Evolutionary conservation across 2,329 filamentous ascomycete genomes (phyloP).

Genomic region (Colletotrichum horii): DNA sequence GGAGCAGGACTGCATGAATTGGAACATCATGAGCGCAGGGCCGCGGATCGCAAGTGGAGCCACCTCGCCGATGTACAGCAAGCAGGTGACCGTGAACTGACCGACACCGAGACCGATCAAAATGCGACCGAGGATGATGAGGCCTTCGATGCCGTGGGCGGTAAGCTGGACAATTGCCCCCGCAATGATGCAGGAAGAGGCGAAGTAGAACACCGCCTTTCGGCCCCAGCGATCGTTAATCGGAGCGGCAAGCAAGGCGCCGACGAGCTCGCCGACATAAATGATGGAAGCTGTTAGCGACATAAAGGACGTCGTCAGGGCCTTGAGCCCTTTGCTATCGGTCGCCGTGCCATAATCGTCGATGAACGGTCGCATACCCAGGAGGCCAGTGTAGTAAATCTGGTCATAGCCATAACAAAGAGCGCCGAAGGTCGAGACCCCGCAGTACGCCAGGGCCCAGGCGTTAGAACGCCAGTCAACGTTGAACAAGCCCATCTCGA

Average conservation of each 20-base stretch:
- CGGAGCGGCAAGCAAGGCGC: conserved; percentile 36
- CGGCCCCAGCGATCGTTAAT: conserved; percentile 41
- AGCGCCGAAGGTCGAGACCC: conserved; percentile 27
- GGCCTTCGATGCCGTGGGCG: conserved; percentile 1
- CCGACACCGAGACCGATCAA: conserved; percentile 26
- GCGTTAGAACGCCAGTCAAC: conserved; percentile 19
- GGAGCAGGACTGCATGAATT: conserved; percentile 35
- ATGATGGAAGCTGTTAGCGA: conserved; percentile 41
- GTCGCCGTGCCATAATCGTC: conserved; percentile 27
- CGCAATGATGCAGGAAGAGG: conserved; percentile 32
- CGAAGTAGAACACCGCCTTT: conserved; percentile 36
- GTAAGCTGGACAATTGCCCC: neutral
- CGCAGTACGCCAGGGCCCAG: conserved; percentile 35
- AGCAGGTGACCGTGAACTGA: conserved; percentile 26
- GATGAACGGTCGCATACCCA: conserved; percentile 27
- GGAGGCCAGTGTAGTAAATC: conserved; percentile 27
- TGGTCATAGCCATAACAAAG: conserved; percentile 25
- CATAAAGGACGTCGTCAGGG: conserved; percentile 29
- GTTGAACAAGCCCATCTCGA: conserved; percentile 14
- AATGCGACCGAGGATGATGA: conserved; percentile 25
- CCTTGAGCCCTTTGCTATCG: conserved; percentile 23
- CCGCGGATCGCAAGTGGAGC: conserved; percentile 30
- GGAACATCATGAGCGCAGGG: conserved; percentile 35
- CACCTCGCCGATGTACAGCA: conserved; percentile 30
- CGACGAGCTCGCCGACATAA: conserved; percentile 43